Percentiles rank a stretch among this genome's conserved stretches.
Conservation (phyloP, 306 rosid genomes). For the Alnus rubra region DNA sequence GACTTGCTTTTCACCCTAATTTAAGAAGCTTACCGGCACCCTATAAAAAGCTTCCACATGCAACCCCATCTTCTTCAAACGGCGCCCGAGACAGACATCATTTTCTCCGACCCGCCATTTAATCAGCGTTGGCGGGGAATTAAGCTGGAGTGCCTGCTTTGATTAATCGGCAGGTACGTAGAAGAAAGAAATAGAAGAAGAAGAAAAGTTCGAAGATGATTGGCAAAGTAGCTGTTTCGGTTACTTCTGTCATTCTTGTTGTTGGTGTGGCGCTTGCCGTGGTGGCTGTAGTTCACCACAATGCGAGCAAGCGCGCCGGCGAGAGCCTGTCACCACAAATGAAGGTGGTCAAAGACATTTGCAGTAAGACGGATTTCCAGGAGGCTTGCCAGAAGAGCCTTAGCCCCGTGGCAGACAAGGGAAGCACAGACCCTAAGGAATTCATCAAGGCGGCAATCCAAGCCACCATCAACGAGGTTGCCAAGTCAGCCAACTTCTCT, state of each 20-base stretch:
- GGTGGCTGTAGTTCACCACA: constrained; percentile 32
- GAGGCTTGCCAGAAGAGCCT: constrained; percentile 50
- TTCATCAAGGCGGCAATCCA: constrained; percentile 40
- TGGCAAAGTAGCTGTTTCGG: constrained; percentile 43
- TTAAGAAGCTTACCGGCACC: background rate
- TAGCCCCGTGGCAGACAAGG: constrained; percentile 10
- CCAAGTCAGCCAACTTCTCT: constrained; percentile 52
- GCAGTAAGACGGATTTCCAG: constrained; percentile 42
- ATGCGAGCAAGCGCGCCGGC: background rate
- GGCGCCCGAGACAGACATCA: background rate
- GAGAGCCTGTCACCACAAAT: constrained; percentile 13
- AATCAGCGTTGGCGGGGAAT: background rate
- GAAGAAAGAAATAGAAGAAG: background rate
- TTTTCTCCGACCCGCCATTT: constrained; percentile 1
- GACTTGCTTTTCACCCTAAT: background rate
- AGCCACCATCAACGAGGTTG: constrained; percentile 34
- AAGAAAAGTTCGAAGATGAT: constrained; percentile 27
- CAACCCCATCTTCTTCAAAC: background rate
- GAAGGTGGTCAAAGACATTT: constrained; percentile 36
- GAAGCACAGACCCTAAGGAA: constrained; percentile 40
- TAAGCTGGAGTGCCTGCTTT: background rate
- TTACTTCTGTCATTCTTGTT: constrained; percentile 53
- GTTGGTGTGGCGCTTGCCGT: constrained; percentile 65
- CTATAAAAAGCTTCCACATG: background rate
- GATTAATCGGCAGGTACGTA: constrained; percentile 10